phyloP scores from a whole-genome alignment of 208 protist genomes.

The Crithidia acanthocephali region DNA sequence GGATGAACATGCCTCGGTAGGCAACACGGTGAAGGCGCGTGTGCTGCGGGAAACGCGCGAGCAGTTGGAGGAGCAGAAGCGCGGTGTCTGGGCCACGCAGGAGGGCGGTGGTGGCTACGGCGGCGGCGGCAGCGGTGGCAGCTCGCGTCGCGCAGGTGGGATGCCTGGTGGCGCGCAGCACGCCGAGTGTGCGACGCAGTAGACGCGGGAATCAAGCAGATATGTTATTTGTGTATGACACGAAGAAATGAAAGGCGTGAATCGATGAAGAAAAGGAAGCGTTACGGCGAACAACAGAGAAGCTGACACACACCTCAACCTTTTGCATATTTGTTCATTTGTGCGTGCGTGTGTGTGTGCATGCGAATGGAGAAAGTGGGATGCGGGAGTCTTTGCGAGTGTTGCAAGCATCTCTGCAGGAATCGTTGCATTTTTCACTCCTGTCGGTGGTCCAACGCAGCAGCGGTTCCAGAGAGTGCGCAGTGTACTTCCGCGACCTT shows the following conservation, averaged over 20 bases:
- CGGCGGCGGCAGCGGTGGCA: slow-evolving; percentile 35
- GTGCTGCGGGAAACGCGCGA: slow-evolving; percentile 77
- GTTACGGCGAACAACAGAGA: slow-evolving; percentile 2
- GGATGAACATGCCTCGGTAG: slow-evolving; percentile 38
- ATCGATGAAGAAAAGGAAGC: slow-evolving; percentile 10
- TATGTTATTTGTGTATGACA: background rate
- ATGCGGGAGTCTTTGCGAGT: too few relatives aligned
- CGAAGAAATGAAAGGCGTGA: background rate
- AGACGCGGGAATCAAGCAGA: slow-evolving; percentile 2
- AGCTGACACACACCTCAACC: background rate
- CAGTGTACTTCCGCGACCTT: too few relatives aligned
- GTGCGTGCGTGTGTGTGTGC: background rate
- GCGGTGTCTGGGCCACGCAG: slow-evolving; percentile 64
- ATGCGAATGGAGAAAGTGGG: background rate
- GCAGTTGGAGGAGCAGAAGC: slow-evolving; percentile 84
- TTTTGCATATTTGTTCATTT: slow-evolving; percentile 27
- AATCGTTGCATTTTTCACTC: too few relatives aligned
- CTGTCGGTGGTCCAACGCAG: too few relatives aligned
- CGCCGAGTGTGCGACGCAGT: slow-evolving; percentile 81
- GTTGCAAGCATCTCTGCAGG: too few relatives aligned
- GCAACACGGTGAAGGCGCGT: slow-evolving; percentile 75
- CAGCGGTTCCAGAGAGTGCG: too few relatives aligned
- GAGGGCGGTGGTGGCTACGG: slow-evolving; percentile 44
- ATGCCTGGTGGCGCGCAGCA: slow-evolving; percentile 42
- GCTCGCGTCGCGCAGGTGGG: slow-evolving; percentile 28